A percentile compares a stretch with the other conserved stretches of the same genome.
These are phyloP conservation scores for Botryotinia globosa DNA, from an alignment of 2,329 filamentous ascomycete genomes.

Conservation along the genomic window DNA sequence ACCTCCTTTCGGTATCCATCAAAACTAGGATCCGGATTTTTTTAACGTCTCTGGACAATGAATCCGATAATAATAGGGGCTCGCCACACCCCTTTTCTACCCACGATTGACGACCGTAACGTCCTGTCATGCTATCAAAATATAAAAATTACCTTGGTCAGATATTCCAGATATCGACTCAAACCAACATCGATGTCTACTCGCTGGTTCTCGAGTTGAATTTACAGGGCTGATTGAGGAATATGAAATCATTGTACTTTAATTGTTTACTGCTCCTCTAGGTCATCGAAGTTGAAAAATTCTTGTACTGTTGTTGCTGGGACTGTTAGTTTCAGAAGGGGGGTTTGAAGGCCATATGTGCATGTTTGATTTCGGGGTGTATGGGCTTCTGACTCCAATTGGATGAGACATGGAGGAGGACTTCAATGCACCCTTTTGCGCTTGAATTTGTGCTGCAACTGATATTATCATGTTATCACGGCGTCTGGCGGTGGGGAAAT, in stretches of 20 bases:
- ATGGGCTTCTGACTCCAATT: conserved; percentile 1
- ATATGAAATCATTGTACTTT: conserved; percentile 20
- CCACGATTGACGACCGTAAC: conserved; percentile 21
- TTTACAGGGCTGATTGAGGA: conserved; percentile 9
- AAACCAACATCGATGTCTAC: neutral
- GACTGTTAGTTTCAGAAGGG: neutral
- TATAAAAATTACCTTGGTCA: conserved; percentile 15
- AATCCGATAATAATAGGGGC: conserved; percentile 17
- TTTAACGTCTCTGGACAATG: conserved; percentile 19
- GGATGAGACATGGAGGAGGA: conserved; percentile 13
- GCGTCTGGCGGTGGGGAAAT: conserved; percentile 16
- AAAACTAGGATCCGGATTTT: conserved; percentile 17
- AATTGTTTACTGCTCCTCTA: conserved; percentile 14
- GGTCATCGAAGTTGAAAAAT: conserved; percentile 11
- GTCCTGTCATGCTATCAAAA: conserved; percentile 21
- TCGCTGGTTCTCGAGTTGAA: conserved; percentile 19
- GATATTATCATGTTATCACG: conserved; percentile 20
- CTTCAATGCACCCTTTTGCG: conserved; percentile 10
- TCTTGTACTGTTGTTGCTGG: conserved; percentile 19
- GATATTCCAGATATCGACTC: conserved; percentile 10
- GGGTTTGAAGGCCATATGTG: conserved; percentile 10
- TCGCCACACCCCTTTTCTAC: conserved; percentile 9
- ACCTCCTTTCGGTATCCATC: conserved; percentile 27
- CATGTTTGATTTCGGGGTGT: conserved; percentile 18
- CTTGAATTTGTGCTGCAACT: conserved; percentile 19